Base-by-base conservation (phyloP, 441 rosid species). In the Gossypium davidsonii region DNA sequence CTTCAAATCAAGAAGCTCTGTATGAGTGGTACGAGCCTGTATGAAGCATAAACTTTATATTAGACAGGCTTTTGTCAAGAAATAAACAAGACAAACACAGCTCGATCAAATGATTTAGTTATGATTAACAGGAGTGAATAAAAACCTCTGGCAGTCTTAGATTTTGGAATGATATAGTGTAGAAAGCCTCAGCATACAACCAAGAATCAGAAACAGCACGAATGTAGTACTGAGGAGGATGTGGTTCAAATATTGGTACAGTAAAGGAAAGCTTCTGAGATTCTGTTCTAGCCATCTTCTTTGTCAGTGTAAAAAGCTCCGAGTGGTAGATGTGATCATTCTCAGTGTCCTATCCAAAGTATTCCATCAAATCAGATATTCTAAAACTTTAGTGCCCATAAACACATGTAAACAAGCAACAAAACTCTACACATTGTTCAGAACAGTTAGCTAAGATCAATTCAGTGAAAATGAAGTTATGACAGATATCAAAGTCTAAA, bases 181-280 rank as follows among this genome's bases (percentile, higher is more conserved):
- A 91, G 82, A 91, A 87, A 78, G 98, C 86, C 84, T 96, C 99
- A 34, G 99, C 88, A 53, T 88, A 91, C 90, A 96, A 83, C 99
- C 99, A 96, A 68, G 99, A 89, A 89, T 96, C 99, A 78, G 99
- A 96, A 60, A 96, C 91, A 71, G 98, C 99, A 80, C 86, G 96
- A 80, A 96, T 91, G 80, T 87, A 96, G 83, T 93, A 96, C 77
- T 96, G 99, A 1, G 98, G 97, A 39, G 99, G 99, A 78, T 96
- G 99, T 58, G 99, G 99, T 83, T 93, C 99, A 80, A 96, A 96
- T 79, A 96, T 93, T n/a, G 99, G 99, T 73, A 96, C 96, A 6
- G 97, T 91, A 77, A 93, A 96, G 73, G 94, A 85, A 74, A 96
- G 97, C 85, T 87, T 91, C 82, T 90, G 98, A 39, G 99, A 87